Evolutionary conservation across 352 stramenopile genomes (phyloP), one percentile per base, ranked within the genome.

Genomic region (Thraustochytrium sp.): DNA sequence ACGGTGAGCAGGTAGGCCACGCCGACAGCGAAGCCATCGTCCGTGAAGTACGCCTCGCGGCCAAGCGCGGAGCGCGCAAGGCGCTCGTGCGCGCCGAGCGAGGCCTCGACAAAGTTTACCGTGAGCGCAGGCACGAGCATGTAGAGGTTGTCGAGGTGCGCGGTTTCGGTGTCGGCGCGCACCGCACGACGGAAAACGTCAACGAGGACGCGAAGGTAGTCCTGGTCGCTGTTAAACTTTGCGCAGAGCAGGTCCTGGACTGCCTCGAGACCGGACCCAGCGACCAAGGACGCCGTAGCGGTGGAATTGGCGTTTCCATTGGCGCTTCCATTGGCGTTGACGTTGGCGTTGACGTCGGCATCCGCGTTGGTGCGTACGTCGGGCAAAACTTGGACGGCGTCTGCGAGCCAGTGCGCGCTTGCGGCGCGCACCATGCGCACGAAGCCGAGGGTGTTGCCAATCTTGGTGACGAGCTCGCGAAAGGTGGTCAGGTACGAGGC

Each of bases 1-100:
- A 97, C 94, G 34, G 92, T 90, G 8, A 98, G 88, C 31, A 97
- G 92, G 85, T 97, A 98, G 3, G 94, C 93, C 55, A 97, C 85
- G 8, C 95, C 95, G 34, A 98, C 93, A 40, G 94, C 93, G 88
- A 98, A 98, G 3, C 95, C 95, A 86, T 98, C 95, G 87, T 98
- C 94, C 13, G 92, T 94, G 82, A 97, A 98, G 85, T 97, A 98
- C 49, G 93, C 96, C 87, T 97, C 94, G 21, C 76, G 65, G 21
- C 84, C 87, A 40, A 86, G 86, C 31, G 93, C 96, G 85, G 96
- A 96, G 89, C 97, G 97, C 88, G 97, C 96, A 93, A 98, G 97
- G 55, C 95, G 89, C 85, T 98, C 94, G 87, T 97, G 97, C 31
- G 87, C 87, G 49, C 85, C 77, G 31, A 88, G 34, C 11, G 76